Evolutionary conservation across 768 basidiomycete genomes (phyloP).

Genomic region (Paxillus involutus): DNA sequence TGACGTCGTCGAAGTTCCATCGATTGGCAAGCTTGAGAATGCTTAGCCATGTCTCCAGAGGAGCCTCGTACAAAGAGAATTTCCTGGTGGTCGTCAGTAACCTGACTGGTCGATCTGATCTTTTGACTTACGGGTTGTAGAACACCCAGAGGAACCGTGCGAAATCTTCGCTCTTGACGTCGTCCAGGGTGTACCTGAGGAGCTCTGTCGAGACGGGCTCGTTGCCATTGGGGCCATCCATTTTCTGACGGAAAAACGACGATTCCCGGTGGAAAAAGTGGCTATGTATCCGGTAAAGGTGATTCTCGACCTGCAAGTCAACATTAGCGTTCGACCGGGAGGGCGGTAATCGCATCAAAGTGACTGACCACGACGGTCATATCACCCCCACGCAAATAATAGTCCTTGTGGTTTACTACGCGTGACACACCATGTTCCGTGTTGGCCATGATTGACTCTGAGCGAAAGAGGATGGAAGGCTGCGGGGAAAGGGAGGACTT

Average conservation of each 20-base stretch:
- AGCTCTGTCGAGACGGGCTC: slow-evolving; percentile 41
- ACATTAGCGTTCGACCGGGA: slow-evolving; percentile 9
- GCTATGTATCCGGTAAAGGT: slow-evolving; percentile 56
- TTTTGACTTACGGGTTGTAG: slow-evolving; percentile 51
- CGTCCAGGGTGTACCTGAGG: slow-evolving; percentile 41
- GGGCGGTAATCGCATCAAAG: not conserved
- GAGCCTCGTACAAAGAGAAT: slow-evolving; percentile 40
- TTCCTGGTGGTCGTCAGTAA: slow-evolving; percentile 19
- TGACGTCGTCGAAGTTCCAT: slow-evolving; percentile 42
- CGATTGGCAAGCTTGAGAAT: slow-evolving; percentile 39
- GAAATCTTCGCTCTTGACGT: slow-evolving; percentile 49
- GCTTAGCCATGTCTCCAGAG: slow-evolving; percentile 40
- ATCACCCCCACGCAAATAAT: slow-evolving; percentile 60
- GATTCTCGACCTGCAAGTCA: slow-evolving; percentile 51
- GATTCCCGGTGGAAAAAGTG: slow-evolving; percentile 69
- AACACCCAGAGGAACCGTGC: slow-evolving; percentile 60
- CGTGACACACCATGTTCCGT: slow-evolving; percentile 29
- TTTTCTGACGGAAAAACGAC: slow-evolving; percentile 38
- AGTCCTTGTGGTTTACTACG: slow-evolving; percentile 40
- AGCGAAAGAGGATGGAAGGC: slow-evolving; percentile 27
- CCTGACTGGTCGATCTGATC: not conserved
- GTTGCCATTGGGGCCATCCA: slow-evolving; percentile 32
- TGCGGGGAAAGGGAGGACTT: slow-evolving; percentile 22
- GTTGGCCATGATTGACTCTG: slow-evolving; percentile 23
- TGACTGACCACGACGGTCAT: slow-evolving; percentile 52